A percentile compares a stretch with the other conserved stretches of the same genome.
These are phyloP conservation scores for Ascoidea asiatica DNA, from an alignment of 805 yeast genomes.

Conservation along the genomic window DNA sequence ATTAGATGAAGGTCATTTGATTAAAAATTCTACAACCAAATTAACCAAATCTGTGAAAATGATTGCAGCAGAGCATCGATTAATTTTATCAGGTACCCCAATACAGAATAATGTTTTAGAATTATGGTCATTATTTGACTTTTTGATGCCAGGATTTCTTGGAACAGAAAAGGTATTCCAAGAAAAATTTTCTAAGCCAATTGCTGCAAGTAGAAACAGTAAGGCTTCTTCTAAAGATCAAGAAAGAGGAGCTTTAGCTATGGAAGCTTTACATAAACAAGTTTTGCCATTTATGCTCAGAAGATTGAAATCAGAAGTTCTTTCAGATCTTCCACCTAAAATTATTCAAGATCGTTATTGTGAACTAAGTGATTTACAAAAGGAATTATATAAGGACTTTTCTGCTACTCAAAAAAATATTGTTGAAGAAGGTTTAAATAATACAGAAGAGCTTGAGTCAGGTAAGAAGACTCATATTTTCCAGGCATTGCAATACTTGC, in stretches of 20 bases:
- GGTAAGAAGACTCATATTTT: constrained; percentile 56
- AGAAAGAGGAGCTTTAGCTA: constrained; percentile 91
- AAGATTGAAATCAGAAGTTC: constrained; percentile 89
- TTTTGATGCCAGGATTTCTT: constrained; percentile 95
- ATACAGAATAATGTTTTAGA: constrained; percentile 95
- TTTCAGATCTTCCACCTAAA: constrained; percentile 94
- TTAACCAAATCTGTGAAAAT: constrained; percentile 79
- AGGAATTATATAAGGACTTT: constrained; percentile 77
- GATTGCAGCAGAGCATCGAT: constrained; percentile 74
- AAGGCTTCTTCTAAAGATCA: constrained; percentile 87
- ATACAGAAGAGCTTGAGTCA: constrained; percentile 18
- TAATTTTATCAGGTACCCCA: constrained; percentile 93
- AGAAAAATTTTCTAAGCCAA: constrained; percentile 95
- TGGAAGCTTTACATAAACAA: constrained; percentile 93
- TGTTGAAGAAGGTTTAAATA: constrained; percentile 51
- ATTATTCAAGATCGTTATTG: constrained; percentile 97
- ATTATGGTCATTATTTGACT: constrained; percentile 94
- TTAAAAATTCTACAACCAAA: constrained; percentile 82
- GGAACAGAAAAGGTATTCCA: constrained; percentile 92
- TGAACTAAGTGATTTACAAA: constrained; percentile 84
- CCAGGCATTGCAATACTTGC: constrained; percentile 95
- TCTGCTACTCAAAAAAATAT: constrained; percentile 69
- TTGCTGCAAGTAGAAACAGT: constrained; percentile 82
- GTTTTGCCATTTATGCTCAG: constrained; percentile 93
- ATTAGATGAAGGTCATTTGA: constrained; percentile 94